Evolutionary conservation across 2,329 filamentous ascomycete genomes (phyloP).

Genomic region (Calonectria crousiana): DNA sequence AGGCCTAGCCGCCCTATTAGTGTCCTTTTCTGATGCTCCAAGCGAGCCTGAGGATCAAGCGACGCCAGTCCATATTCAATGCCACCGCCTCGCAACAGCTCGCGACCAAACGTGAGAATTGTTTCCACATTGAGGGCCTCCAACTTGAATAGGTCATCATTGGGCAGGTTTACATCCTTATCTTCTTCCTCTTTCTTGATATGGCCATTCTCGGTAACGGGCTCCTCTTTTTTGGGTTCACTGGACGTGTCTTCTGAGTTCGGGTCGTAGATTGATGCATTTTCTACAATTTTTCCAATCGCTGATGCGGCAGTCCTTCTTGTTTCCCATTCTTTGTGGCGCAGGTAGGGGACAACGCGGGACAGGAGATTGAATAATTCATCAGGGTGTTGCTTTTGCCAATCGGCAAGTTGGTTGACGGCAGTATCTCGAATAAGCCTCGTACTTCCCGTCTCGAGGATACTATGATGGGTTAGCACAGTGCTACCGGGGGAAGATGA

Average conservation of each 20-base stretch:
- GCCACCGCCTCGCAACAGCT: conserved; percentile 85
- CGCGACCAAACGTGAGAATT: conserved; percentile 86
- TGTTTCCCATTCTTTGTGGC: conserved; percentile 97
- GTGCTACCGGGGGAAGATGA: too few relatives aligned
- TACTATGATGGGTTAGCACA: conserved; percentile 62
- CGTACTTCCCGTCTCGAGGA: conserved; percentile 97
- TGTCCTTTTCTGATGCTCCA: conserved; percentile 91
- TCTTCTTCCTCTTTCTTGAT: conserved; percentile 74
- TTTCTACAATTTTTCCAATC: conserved; percentile 91
- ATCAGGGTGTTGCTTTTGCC: conserved; percentile 97
- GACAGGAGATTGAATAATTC: conserved; percentile 96
- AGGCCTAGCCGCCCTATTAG: conserved; percentile 85
- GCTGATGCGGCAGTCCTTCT: conserved; percentile 93
- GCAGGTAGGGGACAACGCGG: conserved; percentile 93
- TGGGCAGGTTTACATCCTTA: conserved; percentile 54
- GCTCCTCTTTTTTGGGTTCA: conserved; percentile 55
- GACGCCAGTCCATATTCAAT: conserved; percentile 87
- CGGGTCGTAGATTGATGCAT: conserved; percentile 89
- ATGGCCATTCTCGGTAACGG: conserved; percentile 50
- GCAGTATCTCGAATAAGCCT: conserved; percentile 96
- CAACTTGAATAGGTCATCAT: conserved; percentile 77
- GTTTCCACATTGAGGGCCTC: conserved; percentile 81
- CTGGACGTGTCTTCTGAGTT: conserved; percentile 76
- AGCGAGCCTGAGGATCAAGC: conserved; percentile 83
- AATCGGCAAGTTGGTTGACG: conserved; percentile 95